Base-by-base conservation (phyloP, 805 yeast genomes). In the Yarrowia divulgata region DNA sequence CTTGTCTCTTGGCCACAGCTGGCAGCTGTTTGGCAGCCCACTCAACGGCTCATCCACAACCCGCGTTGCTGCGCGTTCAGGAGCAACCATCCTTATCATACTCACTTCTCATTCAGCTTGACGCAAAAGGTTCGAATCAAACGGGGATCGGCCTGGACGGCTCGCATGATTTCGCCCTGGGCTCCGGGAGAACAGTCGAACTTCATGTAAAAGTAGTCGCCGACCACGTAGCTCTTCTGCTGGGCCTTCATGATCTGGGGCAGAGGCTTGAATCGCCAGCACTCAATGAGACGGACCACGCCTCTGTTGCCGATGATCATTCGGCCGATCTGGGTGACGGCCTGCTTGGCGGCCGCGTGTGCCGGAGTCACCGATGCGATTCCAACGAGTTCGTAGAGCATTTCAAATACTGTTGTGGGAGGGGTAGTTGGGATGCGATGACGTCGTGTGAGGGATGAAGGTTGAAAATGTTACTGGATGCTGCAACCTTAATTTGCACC, bases 351-450 rank as follows among this genome's bases (percentile, higher is more conserved):
- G 73, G 90, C 94, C 8, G 81, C 75, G 16, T 83, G 83, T 19
- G 81, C 79, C 60, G 79, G 75, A 4, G 90, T 88, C 35, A 74
- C 73, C 71, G 88, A 87, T 10, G 89, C 93, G 71, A 93, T 90
- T 55, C 97, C 97, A 71, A 92, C 85, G 52, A 94, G 82, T 82
- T 93, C 98, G 82, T 93, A 93, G 70, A 91, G 85, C 98, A 93
- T 93, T 35, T 42, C 64, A 13, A 29, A 35, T 18, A 23, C 57
- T 18, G 67, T 32, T 23, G 48, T 58, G 66, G n/a, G 54, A 48
- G 52, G 52, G 63, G 60, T 37, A 40, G 42, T 39, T 39, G 35
- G 52, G 39, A 43, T 46, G 42, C 50, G 70, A 67, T 39, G 52
- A 35, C 23, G 58, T 48, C 43, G 39, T 46, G 60, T 42, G 49